A percentile compares a stretch with the other conserved stretches of the same genome.
phyloP scores from a whole-genome alignment of 225 moss, liverwort and hornwort genomes.

The Pleurozium schreberi region DNA sequence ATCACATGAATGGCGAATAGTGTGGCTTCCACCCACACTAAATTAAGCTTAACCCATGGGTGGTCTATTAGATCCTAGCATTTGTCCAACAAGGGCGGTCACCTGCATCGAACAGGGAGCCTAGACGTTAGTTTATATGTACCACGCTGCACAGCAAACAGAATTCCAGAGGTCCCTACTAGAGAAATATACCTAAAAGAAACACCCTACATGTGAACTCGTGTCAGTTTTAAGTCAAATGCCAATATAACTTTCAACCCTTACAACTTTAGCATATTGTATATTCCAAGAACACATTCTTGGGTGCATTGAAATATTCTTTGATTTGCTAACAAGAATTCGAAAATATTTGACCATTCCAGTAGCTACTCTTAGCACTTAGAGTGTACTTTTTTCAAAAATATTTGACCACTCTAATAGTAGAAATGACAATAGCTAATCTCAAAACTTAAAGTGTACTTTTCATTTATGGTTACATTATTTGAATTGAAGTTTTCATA shows the following conservation, averaged over 20 bases:
- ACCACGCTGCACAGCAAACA: not conserved
- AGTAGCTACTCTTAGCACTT: not conserved
- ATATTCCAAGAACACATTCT: not conserved
- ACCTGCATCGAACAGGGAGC: slow-evolving; percentile 25
- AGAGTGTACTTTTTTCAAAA: not conserved
- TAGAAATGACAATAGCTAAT: not conserved
- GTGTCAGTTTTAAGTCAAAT: not conserved
- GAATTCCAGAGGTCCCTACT: no score
- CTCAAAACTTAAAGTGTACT: not conserved
- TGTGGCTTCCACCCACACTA: not conserved
- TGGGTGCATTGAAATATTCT: not conserved
- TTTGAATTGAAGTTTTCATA: not conserved
- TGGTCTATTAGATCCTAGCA: slow-evolving; percentile 73
- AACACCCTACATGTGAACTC: not conserved
- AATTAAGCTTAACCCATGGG: slow-evolving; percentile 14
- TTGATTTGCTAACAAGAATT: not conserved
- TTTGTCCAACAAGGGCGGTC: slow-evolving; percentile 84
- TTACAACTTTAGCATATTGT: not conserved
- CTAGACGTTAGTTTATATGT: not conserved
- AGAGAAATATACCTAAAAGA: not conserved
- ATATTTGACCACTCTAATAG: not conserved
- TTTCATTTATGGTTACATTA: no score
- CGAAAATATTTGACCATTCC: not conserved
- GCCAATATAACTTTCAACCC: not conserved
- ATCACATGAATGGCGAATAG: not conserved